Evolutionary conservation across 2,329 filamentous ascomycete genomes (phyloP).

Genomic region (Arthrobotrys conoides): DNA sequence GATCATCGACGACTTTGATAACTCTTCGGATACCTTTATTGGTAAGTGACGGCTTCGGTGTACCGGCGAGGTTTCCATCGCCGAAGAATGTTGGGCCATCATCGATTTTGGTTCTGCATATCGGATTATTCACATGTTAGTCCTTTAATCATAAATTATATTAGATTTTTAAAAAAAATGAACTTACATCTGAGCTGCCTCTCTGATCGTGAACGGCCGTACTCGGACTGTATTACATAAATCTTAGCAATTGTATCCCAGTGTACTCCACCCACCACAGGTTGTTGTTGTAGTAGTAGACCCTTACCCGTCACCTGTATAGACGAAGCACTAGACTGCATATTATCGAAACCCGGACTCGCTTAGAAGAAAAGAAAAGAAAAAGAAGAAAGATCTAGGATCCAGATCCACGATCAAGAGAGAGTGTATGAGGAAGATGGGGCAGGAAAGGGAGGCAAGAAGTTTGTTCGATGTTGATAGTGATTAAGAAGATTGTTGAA

Average conservation of each 20-base stretch:
- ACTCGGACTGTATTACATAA: constrained; percentile 73
- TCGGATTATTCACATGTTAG: constrained; percentile 26
- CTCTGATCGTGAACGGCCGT: constrained; percentile 84
- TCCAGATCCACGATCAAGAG: constrained; percentile 20
- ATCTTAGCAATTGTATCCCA: constrained; percentile 8
- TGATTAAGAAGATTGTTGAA: not conserved
- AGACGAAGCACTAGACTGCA: constrained; percentile 56
- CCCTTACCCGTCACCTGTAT: constrained; percentile 58
- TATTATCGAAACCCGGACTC: constrained; percentile 24
- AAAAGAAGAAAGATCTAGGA: constrained; percentile 17
- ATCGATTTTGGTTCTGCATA: constrained; percentile 75
- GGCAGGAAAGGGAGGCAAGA: not conserved
- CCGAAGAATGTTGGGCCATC: constrained; percentile 94
- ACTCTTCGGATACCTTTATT: constrained; percentile 90
- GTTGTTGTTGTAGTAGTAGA: not conserved
- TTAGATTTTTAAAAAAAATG: not conserved
- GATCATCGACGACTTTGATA: constrained; percentile 96
- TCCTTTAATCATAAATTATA: not conserved
- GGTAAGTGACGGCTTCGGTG: constrained; percentile 84
- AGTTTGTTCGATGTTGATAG: not conserved
- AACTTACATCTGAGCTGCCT: constrained; percentile 87
- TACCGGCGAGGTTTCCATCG: constrained; percentile 92
- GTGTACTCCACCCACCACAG: not conserved
- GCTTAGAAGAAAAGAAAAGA: constrained; percentile 4
- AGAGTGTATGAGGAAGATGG: not conserved